Base-by-base conservation (phyloP, 257 asterid genomes). In the Petrea volubilis region DNA sequence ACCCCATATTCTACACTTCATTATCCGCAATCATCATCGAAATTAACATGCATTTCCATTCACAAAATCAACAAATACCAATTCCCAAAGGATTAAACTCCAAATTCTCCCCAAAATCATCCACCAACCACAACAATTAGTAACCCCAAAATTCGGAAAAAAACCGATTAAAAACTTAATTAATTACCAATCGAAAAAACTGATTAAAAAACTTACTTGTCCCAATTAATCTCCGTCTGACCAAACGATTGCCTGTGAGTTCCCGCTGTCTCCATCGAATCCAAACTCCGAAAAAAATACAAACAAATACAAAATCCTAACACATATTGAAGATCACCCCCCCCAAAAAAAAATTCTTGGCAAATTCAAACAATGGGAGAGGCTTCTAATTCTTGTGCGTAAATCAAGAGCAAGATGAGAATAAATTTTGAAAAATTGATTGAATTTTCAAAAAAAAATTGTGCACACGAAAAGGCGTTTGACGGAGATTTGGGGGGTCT, bases 141-240 rank as follows among this genome's bases (percentile, higher is more conserved):
- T n/a, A n/a, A n/a, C n/a, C n/a, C n/a, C n/a, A n/a, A n/a, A n/a
- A n/a, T n/a, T n/a, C n/a, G n/a, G n/a, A n/a, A n/a, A n/a, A n/a
- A n/a, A n/a, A n/a, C n/a, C n/a, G n/a, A n/a, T n/a, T n/a, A n/a
- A n/a, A n/a, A n/a, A n/a, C n/a, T n/a, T n/a, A n/a, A 38, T 31
- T 31, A 31, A 31, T 31, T 31, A 31, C 10, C 43, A 8, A 38
- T 38, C 43, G 1, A 38, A 2, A 38, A 57, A 29, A 73, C 72
- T 24, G 46, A 74, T 10, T 61, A 67, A n/a, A n/a, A n/a, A 74
- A 72, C 93, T 81, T 82, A 92, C 97, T 89, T 87, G 83, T 89
- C 96, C 97, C 96, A 92, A 60, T 89, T 89, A 71, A 92, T 89
- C 86, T 92, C 97, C 23, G 92, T 67, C 72, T 86, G 95, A 44